Evolutionary conservation across 768 basidiomycete species (phyloP), one percentile per base, ranked within the genome.

Genomic region (Psilocybe tampanensis): DNA sequence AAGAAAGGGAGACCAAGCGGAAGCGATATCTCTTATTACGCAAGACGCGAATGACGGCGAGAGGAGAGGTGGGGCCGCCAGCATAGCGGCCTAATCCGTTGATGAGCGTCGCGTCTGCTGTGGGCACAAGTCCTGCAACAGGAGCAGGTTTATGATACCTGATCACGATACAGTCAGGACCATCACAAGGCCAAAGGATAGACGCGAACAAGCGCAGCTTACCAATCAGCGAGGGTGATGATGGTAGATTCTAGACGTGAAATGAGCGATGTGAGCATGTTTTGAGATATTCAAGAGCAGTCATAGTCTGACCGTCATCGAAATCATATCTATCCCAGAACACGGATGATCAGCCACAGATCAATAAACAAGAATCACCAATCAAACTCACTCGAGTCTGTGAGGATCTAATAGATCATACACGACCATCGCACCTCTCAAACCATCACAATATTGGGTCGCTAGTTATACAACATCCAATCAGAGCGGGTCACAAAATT

Each of bases 71-170:
- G 13, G 78, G 72, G 1, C 74, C 75, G 41, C 68, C 73, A 13
- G 63, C 18, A 56, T 70, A 79, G 26, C 81, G 76, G 19, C 83
- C 83, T 12, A 72, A 68, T 1, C 82, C 82, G 52, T 83, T 83
- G 58, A 83, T 80, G 13, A 82, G 60, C 0, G 75, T 75, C 29
- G 47, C 24, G 47, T 48, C 47, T 32, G 47, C 26, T 23, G 24
- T 33, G 13, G 47, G 26, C 3, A 33, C 26, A 19, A 48, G 47
- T 4, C 26, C 26, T 12, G 26, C 47, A n/a, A 23, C 17, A 17
- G 24, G 47, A 13, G 47, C 47, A 29, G 29, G 23, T 18, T 11
- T 48, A 17, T 48, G 47, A 33, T 48, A 48, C 47, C 47, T 48
- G 11, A 2, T 8, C 22, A 3, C 2, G 15, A 21, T 4, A 8